These are phyloP conservation scores for Mycena citricolor DNA, from an alignment of 1,284 basidiomycete species.

Conservation along the genomic window DNA sequence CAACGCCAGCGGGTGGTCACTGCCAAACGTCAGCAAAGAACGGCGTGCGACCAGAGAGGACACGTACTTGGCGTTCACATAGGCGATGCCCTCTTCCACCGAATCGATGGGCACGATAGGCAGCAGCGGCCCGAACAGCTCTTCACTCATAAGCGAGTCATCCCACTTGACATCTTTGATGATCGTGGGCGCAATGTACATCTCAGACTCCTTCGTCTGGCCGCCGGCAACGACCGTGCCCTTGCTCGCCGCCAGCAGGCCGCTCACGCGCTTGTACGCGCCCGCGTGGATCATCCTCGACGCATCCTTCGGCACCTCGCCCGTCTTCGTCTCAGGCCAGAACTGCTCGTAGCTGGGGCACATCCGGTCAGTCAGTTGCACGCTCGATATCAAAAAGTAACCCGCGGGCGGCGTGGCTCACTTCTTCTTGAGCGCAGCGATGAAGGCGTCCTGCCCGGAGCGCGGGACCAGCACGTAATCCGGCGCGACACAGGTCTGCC, in stretches of 20 bases:
- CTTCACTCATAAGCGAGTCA: conserved; percentile 73
- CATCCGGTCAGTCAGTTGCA: no score
- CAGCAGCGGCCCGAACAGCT: conserved; percentile 77
- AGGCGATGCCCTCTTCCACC: conserved; percentile 73
- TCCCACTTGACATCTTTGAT: conserved; percentile 59
- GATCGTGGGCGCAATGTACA: conserved; percentile 69
- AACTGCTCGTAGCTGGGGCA: no score
- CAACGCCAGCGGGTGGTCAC: conserved; percentile 73
- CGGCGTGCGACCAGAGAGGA: background rate
- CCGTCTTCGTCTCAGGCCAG: no score
- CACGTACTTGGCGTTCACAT: conserved; percentile 58
- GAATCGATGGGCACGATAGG: conserved; percentile 74
- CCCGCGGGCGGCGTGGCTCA: conserved; percentile 33
- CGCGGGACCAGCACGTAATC: conserved; percentile 79
- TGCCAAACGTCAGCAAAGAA: conserved; percentile 25
- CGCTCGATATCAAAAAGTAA: conserved; percentile 3
- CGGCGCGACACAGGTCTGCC: conserved; percentile 72
- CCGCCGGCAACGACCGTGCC: conserved; percentile 76
- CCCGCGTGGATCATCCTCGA: conserved; percentile 45
- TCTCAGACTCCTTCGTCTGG: conserved; percentile 53
- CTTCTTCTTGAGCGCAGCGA: conserved; percentile 61
- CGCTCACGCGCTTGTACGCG: conserved; percentile 63
- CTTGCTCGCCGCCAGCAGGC: conserved; percentile 63
- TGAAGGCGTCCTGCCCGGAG: conserved; percentile 60
- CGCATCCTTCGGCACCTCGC: no score